A percentile compares a stretch with the other conserved stretches of the same genome.
These are phyloP conservation scores for Phytophthora pisi DNA, from an alignment of 352 stramenopile species.

Conservation along the genomic window DNA sequence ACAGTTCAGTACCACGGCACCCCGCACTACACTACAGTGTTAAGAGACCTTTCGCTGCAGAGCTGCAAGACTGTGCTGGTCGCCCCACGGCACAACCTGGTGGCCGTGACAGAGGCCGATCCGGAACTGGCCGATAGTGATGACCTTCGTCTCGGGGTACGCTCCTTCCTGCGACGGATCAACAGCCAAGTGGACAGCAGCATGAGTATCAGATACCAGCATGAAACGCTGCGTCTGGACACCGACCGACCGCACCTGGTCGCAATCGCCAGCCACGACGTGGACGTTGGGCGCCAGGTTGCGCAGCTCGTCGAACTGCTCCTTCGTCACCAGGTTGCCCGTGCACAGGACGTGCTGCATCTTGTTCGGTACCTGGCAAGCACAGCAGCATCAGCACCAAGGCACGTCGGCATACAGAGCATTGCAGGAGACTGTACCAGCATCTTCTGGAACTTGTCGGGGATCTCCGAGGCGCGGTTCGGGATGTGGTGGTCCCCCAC, in stretches of 20 bases:
- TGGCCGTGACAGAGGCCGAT: constrained; percentile 98
- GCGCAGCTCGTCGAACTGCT: constrained; percentile 96
- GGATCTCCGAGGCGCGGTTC: constrained; percentile 93
- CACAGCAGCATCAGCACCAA: constrained; percentile 4
- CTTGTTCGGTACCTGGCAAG: constrained; percentile 95
- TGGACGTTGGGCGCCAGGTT: constrained; percentile 97
- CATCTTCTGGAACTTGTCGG: constrained; percentile 97
- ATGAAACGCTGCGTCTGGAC: background rate
- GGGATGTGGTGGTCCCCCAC: constrained; percentile 98
- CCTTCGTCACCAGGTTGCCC: constrained; percentile 95
- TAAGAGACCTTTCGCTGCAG: constrained; percentile 82
- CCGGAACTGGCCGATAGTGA: constrained; percentile 96
- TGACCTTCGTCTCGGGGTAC: constrained; percentile 95
- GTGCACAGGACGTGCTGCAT: constrained; percentile 99
- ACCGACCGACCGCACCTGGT: constrained; percentile 64
- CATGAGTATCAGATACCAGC: background rate
- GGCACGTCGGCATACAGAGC: background rate
- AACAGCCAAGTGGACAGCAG: background rate
- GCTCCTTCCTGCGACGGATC: constrained; percentile 46
- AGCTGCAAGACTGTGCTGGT: constrained; percentile 86
- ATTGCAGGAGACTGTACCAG: constrained; percentile 40
- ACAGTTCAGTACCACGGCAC: background rate
- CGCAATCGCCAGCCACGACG: constrained; percentile 95
- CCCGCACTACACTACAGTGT: background rate
- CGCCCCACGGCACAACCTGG: constrained; percentile 94